Conservation (phyloP, 768 basidiomycete species). For the Lactifluus volemus region DNA sequence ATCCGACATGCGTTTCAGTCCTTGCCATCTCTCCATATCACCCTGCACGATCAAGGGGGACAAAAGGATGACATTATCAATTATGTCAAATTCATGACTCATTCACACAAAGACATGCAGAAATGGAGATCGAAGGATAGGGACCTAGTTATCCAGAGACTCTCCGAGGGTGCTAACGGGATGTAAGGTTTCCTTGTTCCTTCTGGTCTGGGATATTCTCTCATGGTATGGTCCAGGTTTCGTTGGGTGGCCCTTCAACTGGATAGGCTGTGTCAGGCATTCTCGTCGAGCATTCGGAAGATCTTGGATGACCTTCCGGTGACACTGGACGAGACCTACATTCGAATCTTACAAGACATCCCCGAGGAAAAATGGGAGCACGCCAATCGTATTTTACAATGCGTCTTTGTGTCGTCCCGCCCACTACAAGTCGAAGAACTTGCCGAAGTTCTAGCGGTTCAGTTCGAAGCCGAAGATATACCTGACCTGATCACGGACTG, state of each 20-base stretch:
- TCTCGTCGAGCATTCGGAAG: background rate
- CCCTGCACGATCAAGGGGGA: background rate
- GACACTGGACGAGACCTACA: no score
- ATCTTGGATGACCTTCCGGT: background rate
- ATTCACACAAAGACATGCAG: background rate
- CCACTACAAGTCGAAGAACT: no score
- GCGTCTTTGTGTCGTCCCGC: no score
- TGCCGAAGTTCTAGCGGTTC: no score
- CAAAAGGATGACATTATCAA: no score
- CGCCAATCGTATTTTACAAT: no score
- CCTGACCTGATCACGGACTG: no score
- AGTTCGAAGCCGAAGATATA: no score
- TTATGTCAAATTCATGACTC: background rate
- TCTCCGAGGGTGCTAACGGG: background rate
- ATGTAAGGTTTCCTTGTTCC: background rate
- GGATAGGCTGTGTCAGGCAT: background rate
- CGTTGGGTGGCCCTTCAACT: background rate
- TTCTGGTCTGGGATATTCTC: background rate
- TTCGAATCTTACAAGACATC: no score
- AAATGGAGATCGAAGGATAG: background rate
- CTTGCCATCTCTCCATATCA: background rate
- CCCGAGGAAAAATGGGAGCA: no score
- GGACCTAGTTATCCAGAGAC: background rate
- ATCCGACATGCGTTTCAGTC: no score
- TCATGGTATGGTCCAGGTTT: background rate